Evolutionary conservation across 2,329 filamentous ascomycete genomes (phyloP).

Genomic region (Clonostachys sp.): DNA sequence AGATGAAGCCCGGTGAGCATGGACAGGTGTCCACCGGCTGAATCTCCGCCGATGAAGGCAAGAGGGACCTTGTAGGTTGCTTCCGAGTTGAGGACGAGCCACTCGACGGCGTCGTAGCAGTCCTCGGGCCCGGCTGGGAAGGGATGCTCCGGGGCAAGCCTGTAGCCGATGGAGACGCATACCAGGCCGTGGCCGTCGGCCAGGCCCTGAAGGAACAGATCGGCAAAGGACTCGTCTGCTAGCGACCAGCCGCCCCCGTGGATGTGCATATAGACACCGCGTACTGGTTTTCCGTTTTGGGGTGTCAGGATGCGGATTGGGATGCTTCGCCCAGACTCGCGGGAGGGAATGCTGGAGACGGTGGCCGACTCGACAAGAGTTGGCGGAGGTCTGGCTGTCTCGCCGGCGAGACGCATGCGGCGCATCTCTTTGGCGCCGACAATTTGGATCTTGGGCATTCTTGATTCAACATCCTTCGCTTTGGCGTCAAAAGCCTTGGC

Average conservation of each 20-base stretch:
- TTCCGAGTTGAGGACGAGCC: not conserved
- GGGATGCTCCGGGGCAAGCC: conserved; percentile 3
- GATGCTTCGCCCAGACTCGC: not conserved
- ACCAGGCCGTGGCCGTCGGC: conserved; percentile 64
- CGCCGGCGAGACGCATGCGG: not conserved
- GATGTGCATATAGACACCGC: conserved; percentile 1
- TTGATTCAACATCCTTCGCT: not conserved
- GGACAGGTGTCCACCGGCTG: not conserved
- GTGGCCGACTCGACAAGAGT: not conserved
- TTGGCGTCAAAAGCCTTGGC: not conserved
- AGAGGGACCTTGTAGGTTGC: not conserved
- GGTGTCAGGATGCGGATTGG: not conserved
- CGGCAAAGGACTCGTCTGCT: not conserved
- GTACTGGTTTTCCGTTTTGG: not conserved
- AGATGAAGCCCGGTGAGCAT: conserved; percentile 1
- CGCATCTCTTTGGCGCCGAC: not conserved
- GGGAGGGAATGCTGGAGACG: not conserved
- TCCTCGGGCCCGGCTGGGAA: conserved; percentile 2
- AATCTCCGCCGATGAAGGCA: not conserved
- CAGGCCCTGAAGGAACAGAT: conserved; percentile 43
- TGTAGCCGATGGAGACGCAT: conserved; percentile 36
- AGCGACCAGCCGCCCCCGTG: conserved; percentile 1
- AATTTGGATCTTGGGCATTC: not conserved
- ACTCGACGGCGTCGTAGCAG: conserved; percentile 4
- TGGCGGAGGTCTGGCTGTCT: not conserved